Evolutionary conservation across 305 asterid species (phyloP).

Genomic region (Fraxinus sp.): DNA sequence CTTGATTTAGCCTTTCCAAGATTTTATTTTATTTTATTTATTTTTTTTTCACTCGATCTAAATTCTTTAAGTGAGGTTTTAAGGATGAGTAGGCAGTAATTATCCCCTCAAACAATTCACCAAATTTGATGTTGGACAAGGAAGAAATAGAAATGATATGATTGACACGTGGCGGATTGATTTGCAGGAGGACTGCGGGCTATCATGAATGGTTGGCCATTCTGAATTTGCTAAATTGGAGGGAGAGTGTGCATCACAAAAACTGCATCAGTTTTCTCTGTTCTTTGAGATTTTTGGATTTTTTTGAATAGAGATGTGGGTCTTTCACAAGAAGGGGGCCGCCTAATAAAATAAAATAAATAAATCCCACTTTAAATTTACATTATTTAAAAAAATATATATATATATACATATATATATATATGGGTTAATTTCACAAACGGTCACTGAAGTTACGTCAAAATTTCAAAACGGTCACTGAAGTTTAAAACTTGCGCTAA

Average conservation of each 20-base stretch:
- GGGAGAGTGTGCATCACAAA: neutral
- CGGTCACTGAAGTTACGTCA: too few species aligned
- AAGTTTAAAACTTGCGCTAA: too few species aligned
- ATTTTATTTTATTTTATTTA: neutral
- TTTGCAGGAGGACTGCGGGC: constrained; percentile 24
- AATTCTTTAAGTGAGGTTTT: neutral
- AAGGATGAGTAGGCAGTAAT: neutral
- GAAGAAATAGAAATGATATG: constrained; percentile 15
- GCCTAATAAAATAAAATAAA: neutral
- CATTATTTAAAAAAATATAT: too few species aligned
- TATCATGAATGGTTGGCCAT: constrained; percentile 71
- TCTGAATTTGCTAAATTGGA: constrained; percentile 14
- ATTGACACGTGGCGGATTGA: constrained; percentile 51
- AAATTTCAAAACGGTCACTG: too few species aligned
- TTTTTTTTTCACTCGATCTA: neutral
- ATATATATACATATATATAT: too few species aligned
- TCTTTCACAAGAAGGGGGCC: neutral
- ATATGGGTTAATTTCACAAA: too few species aligned
- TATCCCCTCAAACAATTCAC: neutral
- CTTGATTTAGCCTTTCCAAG: neutral
- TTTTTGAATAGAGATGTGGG: neutral
- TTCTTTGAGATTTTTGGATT: neutral
- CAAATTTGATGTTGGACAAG: neutral
- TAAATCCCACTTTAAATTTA: too few species aligned
- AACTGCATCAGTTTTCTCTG: neutral